Conservation (phyloP, 2,329 filamentous ascomycete species). For the Helminthosporium solani region DNA sequence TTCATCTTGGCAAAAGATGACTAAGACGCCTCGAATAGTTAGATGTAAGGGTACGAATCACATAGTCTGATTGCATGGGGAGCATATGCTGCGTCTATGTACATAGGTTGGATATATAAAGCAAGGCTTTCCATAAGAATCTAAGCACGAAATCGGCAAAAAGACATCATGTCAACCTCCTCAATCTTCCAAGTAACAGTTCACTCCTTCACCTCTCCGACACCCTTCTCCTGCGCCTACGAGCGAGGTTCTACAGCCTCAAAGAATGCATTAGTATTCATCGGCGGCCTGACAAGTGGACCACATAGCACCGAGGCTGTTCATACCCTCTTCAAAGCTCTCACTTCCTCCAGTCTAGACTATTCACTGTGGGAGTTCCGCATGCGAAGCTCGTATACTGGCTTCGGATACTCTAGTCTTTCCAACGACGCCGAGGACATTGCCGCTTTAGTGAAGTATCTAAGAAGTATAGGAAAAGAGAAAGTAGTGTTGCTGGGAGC, state of each 20-base stretch:
- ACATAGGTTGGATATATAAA: no score
- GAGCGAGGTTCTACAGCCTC: slow-evolving; percentile 10
- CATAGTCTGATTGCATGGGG: no score
- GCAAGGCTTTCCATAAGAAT: no score
- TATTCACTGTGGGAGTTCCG: slow-evolving; percentile 20
- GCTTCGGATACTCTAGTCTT: slow-evolving; percentile 20
- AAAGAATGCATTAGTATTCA: slow-evolving; percentile 15
- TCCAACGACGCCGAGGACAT: slow-evolving; percentile 18
- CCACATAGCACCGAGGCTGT: slow-evolving; percentile 12
- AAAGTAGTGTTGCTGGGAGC: slow-evolving; percentile 11
- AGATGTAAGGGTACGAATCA: no score
- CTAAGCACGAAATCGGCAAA: no score
- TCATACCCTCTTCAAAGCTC: background rate
- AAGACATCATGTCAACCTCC: slow-evolving; percentile 1
- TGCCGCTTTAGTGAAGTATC: slow-evolving; percentile 13
- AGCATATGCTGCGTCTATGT: no score
- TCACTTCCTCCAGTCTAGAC: background rate
- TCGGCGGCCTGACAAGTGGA: slow-evolving; percentile 19
- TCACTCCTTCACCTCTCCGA: slow-evolving; percentile 12
- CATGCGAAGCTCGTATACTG: slow-evolving; percentile 22
- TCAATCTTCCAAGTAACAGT: slow-evolving; percentile 9
- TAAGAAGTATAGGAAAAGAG: slow-evolving; percentile 7
- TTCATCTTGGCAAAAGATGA: no score
- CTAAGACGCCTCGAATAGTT: no score
- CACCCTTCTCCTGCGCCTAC: slow-evolving; percentile 15